Base-by-base conservation (phyloP, 2,329 filamentous ascomycete genomes). In the Setomelanomma holmii region DNA sequence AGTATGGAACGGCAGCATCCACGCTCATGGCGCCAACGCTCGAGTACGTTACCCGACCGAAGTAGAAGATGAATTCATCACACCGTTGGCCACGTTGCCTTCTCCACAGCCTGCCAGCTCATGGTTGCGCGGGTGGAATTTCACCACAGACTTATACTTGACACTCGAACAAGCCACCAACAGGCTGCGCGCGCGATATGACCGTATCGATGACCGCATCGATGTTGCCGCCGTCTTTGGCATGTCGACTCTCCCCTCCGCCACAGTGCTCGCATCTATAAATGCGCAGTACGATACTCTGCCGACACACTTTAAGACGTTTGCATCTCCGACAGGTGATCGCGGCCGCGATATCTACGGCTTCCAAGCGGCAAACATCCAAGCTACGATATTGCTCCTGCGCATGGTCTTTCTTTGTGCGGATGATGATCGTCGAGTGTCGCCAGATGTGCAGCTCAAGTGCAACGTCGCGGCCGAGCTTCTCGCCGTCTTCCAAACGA, bases 51-150 rank as follows among this genome's bases (percentile, higher is more conserved):
- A 83, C 54, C 80, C 81, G 2, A 77, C 67, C 16, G 80, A 80
- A 53, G 46, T 77, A 5, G 76, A 80, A 40, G 80, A 83, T 54
- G 79, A 80, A 23, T 71, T 76, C 39, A 75, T 82, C 19, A 39
- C 38, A 14, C 24, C n/a, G 2, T 36, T 22, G 68, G 68, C 4
- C 55, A 67, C 7, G 55, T 59, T 16, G 67, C 47, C 19, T 8
- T 24, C 45, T 60, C 12, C 51, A 51, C 11, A 45, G 51, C 50
- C 30, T 8, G n/a, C 19, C 33, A 20, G 14, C n/a, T 51, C 66
- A 24, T 85, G 83, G 83, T 68, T 85, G 6, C 75, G 76, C 36
- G 83, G 83, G 16, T 85, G 81, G 81, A 85, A 85, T 64, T 84
- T 84, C 51, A 81, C 78, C 5, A 84, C 81, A 0, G 82, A 85